phyloP scores from a whole-genome alignment of 768 basidiomycete species.

The Floccularia luteovirens region DNA sequence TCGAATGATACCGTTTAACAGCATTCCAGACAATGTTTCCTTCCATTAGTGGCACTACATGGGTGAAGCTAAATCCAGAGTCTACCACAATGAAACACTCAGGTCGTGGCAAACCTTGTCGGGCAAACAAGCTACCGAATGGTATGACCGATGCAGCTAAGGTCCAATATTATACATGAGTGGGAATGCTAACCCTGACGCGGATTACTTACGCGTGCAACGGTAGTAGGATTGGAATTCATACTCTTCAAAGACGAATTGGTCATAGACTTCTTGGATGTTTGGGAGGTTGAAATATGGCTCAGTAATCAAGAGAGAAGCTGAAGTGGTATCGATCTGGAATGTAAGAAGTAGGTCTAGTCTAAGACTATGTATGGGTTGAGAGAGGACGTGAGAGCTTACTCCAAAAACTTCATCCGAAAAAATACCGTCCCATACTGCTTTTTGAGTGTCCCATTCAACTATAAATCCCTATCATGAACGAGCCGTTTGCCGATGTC shows the following conservation, averaged over 20 bases:
- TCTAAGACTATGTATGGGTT: slow-evolving; percentile 1
- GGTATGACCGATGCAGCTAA: slow-evolving; percentile 78
- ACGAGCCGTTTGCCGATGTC: slow-evolving; percentile 7
- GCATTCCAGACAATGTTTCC: slow-evolving; percentile 72
- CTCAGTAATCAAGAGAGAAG: slow-evolving; percentile 83
- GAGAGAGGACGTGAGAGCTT: slow-evolving; percentile 12
- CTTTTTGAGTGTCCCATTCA: slow-evolving; percentile 95
- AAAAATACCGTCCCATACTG: slow-evolving; percentile 89
- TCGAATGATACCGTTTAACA: slow-evolving; percentile 59
- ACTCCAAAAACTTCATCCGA: slow-evolving; percentile 65
- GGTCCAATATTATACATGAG: slow-evolving; percentile 9
- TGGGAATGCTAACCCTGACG: neutral
- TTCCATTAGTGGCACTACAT: slow-evolving; percentile 77
- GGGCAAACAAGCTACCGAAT: slow-evolving; percentile 61
- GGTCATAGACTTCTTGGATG: slow-evolving; percentile 88
- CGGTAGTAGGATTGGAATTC: slow-evolving; percentile 82
- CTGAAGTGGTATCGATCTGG: slow-evolving; percentile 69
- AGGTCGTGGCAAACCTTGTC: slow-evolving; percentile 40
- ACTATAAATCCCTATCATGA: slow-evolving; percentile 74
- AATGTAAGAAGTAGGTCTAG: neutral
- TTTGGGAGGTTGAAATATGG: slow-evolving; percentile 93
- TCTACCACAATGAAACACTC: slow-evolving; percentile 84
- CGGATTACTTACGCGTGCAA: slow-evolving; percentile 59
- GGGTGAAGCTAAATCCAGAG: slow-evolving; percentile 91
- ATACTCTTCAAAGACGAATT: slow-evolving; percentile 95